phyloP scores from a whole-genome alignment of 352 stramenopile species.

The Pythium rishiriense region DNA sequence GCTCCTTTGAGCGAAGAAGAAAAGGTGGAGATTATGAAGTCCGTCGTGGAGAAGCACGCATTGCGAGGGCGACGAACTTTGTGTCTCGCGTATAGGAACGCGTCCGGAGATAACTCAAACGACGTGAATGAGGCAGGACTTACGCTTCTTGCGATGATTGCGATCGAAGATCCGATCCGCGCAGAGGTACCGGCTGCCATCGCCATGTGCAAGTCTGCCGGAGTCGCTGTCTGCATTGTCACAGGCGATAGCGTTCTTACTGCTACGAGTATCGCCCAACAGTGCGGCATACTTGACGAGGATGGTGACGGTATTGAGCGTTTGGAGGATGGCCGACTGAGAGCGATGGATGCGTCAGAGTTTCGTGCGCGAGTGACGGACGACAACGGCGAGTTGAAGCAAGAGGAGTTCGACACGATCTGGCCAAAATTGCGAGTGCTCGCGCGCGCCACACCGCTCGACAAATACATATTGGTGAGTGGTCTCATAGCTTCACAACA shows the following conservation, averaged over 20 bases:
- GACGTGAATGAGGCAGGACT: conserved; percentile 36
- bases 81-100: conserved; percentile 55
- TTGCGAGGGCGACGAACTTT: conserved; percentile 72
- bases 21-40: conserved; percentile 22
- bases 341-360: conserved; percentile 46
- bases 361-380: conserved; percentile 56
- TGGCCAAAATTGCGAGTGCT: conserved; percentile 88
- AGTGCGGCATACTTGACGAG: conserved; percentile 83
- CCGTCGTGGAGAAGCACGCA: conserved; percentile 69
- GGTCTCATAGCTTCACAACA: conserved; percentile 74
- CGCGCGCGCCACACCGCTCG: conserved; percentile 87
- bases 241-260: conserved; percentile 92
- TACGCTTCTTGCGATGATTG: conserved; percentile 79
- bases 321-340: neutral
- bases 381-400: conserved; percentile 50
- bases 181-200: conserved; percentile 90
- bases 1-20: conserved; percentile 5
- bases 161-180: conserved; percentile 93
- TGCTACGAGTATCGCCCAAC: conserved; percentile 81
- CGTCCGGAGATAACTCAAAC: conserved; percentile 21
- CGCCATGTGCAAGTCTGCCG: conserved; percentile 87
- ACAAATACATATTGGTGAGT: conserved; percentile 91
- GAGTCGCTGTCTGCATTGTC: conserved; percentile 91
- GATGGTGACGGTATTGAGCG: neutral
- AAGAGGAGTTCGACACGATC: conserved; percentile 74